A percentile compares a stretch with the other conserved stretches of the same genome.
phyloP scores from a whole-genome alignment of 257 asterid genomes.

The Gentiana macrophylla region DNA sequence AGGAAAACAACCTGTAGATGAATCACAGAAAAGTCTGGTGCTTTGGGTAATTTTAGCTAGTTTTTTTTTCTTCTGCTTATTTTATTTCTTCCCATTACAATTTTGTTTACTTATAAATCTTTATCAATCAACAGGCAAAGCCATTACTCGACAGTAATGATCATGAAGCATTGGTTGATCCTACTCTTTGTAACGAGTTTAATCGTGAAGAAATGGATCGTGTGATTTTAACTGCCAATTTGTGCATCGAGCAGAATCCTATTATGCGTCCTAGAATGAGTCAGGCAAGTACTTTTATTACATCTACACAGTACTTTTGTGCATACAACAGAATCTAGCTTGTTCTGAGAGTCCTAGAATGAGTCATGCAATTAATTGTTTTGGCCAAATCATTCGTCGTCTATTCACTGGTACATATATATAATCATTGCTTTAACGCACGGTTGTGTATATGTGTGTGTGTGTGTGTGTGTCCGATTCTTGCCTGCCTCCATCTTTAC shows the following conservation, averaged over 20 bases:
- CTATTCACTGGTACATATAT: no score
- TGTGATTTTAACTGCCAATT: conserved; percentile 37
- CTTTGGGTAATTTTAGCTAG: conserved; percentile 38
- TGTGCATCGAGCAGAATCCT: conserved; percentile 41
- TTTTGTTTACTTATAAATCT: neutral
- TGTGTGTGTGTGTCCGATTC: no score
- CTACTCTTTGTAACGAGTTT: conserved; percentile 30
- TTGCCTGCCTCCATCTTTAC: no score
- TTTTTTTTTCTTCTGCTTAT: neutral
- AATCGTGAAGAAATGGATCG: conserved; percentile 30
- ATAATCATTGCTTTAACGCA: no score
- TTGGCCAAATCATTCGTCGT: no score
- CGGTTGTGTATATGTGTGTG: no score
- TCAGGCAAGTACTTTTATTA: conserved; percentile 30
- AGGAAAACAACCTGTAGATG: conserved; percentile 53
- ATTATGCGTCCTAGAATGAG: conserved; percentile 52
- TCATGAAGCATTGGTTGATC: conserved; percentile 35
- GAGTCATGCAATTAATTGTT: no score
- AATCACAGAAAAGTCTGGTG: conserved; percentile 43
- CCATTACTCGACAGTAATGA: conserved; percentile 43
- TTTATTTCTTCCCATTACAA: neutral
- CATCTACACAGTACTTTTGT: no score
- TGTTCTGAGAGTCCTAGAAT: no score
- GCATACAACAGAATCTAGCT: no score
- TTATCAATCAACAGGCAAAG: conserved; percentile 34